Percentiles rank a stretch among this genome's conserved stretches.
Conservation (phyloP, 148 eudicot genomes). For the Rhododendron kiyosumense region DNA sequence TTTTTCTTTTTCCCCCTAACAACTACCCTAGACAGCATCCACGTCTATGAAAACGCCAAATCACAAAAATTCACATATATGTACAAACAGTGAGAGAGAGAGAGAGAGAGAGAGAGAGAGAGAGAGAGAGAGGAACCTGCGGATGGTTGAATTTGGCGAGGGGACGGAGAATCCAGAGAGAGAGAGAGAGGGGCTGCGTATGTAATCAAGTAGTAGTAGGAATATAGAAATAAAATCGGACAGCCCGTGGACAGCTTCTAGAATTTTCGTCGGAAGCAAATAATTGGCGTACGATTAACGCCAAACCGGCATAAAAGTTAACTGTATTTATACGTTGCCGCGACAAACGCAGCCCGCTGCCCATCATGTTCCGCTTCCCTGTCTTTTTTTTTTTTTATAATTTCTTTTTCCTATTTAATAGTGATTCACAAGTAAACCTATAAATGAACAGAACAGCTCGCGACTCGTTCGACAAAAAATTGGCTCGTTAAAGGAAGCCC, state of each 20-base stretch:
- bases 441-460: too few species aligned
- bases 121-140: not conserved
- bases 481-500: too few species aligned
- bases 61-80: not conserved
- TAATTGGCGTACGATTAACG: slow-evolving; percentile 5
- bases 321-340: slow-evolving; percentile 6
- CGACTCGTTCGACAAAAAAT: too few species aligned
- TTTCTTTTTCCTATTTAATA: not conserved
- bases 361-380: not conserved
- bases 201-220: not conserved
- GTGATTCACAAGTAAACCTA: too few species aligned
- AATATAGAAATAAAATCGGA: not conserved
- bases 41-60: not conserved
- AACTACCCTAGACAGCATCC: not conserved
- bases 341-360: not conserved
- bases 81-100: too few species aligned
- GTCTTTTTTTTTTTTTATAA: too few species aligned
- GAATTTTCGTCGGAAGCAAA: not conserved
- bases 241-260: not conserved
- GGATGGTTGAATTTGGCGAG: not conserved
- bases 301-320: not conserved
- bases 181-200: not conserved
- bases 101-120: too few species aligned
- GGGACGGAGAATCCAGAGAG: not conserved
- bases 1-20: not conserved